phyloP scores from a whole-genome alignment of 225 moss, liverwort and hornwort species.

The Asterella californica region DNA sequence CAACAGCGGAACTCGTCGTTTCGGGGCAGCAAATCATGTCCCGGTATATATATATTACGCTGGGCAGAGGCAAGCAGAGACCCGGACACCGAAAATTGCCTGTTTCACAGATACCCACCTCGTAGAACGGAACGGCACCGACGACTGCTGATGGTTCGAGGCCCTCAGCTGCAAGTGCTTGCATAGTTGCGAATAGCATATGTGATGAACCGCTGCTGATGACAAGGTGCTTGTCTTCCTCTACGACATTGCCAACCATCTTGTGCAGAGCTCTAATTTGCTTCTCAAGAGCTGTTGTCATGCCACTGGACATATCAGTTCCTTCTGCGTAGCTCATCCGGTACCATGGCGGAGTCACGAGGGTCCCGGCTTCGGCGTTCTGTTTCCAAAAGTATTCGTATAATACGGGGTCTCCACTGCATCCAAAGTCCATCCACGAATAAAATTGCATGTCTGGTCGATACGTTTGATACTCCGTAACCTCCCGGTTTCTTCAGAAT shows the following conservation, averaged over 20 bases:
- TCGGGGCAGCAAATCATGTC: background rate
- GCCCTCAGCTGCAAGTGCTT: conserved; percentile 36
- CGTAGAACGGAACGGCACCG: conserved; percentile 44
- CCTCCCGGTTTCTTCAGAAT: background rate
- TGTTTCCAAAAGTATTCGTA: conserved; percentile 61
- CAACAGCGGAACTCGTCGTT: background rate
- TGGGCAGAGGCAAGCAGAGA: background rate
- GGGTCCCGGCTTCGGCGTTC: conserved; percentile 46
- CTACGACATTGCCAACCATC: conserved; percentile 54
- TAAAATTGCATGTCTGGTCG: background rate
- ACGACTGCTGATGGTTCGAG: conserved; percentile 42
- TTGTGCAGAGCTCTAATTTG: conserved; percentile 51
- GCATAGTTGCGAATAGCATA: conserved; percentile 29
- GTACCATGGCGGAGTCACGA: conserved; percentile 65
- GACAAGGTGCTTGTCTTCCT: conserved; percentile 46
- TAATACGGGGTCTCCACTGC: conserved; percentile 60
- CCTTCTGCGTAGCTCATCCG: conserved; percentile 37
- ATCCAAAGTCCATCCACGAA: background rate
- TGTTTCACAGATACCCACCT: conserved; percentile 15
- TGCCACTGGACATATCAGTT: background rate
- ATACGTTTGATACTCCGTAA: background rate
- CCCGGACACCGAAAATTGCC: background rate
- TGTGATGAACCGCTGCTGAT: conserved; percentile 49
- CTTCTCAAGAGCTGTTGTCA: conserved; percentile 10
- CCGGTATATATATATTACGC: background rate